phyloP scores from a whole-genome alignment of 169 alveolate genomes.

The Cryptosporidium andersoni region DNA sequence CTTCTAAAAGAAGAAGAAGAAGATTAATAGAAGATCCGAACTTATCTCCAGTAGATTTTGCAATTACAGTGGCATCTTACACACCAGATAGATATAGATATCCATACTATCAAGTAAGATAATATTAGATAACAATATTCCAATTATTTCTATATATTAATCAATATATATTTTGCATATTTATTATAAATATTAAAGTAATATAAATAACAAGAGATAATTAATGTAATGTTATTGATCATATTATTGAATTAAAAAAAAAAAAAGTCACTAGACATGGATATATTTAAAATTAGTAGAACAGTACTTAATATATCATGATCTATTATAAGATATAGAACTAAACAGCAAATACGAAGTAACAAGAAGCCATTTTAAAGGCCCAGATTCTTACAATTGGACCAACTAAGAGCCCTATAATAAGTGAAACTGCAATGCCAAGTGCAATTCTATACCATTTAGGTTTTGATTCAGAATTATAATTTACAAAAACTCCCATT shows the following conservation, averaged over 20 bases:
- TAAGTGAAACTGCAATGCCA: slow-evolving; percentile 22
- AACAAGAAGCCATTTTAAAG: slow-evolving; percentile 39
- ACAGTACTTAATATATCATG: too few relatives aligned
- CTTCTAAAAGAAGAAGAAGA: slow-evolving; percentile 53
- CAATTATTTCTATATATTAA: too few relatives aligned
- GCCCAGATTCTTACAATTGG: slow-evolving; percentile 69
- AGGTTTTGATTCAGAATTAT: slow-evolving; percentile 78
- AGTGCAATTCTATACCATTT: slow-evolving; percentile 77
- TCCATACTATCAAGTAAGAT: background rate
- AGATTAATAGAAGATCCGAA: slow-evolving; percentile 51
- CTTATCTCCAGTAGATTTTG: slow-evolving; percentile 52
- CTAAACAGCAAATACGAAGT: slow-evolving; percentile 21
- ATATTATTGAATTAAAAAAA: too few relatives aligned
- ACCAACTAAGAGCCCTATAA: slow-evolving; percentile 9
- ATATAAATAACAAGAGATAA: background rate
- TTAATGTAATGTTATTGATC: slow-evolving; percentile 1
- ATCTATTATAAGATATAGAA: too few relatives aligned
- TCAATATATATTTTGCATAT: too few relatives aligned
- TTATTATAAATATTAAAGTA: background rate
- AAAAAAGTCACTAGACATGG: too few relatives aligned
- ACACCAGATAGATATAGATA: slow-evolving; percentile 40
- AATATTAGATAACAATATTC: too few relatives aligned
- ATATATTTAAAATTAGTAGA: too few relatives aligned
- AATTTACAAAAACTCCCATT: slow-evolving; percentile 78
- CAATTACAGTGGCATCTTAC: slow-evolving; percentile 42